Percentiles rank a stretch among this genome's conserved stretches.
phyloP scores from a whole-genome alignment of 495 filamentous ascomycete species.

The Penicillium arizonense region DNA sequence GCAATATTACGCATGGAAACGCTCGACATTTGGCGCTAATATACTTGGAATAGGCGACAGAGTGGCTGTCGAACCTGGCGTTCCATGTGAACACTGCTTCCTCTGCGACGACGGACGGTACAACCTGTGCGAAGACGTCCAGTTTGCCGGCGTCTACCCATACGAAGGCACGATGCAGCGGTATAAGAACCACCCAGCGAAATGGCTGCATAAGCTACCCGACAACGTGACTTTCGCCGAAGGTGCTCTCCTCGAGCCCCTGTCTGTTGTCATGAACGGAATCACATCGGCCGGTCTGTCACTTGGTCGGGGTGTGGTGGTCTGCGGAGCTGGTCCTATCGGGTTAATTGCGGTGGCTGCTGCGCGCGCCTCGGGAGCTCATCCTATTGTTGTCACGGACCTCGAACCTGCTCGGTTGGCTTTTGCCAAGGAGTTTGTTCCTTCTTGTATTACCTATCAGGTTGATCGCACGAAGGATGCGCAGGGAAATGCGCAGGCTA shows the following conservation, averaged over 20 bases:
- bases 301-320: slow-evolving; percentile 54
- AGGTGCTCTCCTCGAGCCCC: slow-evolving; percentile 73
- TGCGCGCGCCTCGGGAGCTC: slow-evolving; percentile 60
- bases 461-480: slow-evolving; percentile 44
- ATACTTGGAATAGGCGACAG: slow-evolving; percentile 52
- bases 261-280: slow-evolving; percentile 74
- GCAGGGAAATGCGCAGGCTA: slow-evolving; percentile 50
- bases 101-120: slow-evolving; percentile 66
- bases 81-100: slow-evolving; percentile 65
- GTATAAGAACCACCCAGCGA: slow-evolving; percentile 64
- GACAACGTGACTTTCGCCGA: slow-evolving; percentile 57
- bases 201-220: slow-evolving; percentile 60
- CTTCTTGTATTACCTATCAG: slow-evolving; percentile 51
- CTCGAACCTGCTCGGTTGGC: slow-evolving; percentile 52
- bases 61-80: slow-evolving; percentile 73
- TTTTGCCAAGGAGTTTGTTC: slow-evolving; percentile 60
- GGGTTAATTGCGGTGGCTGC: slow-evolving; percentile 63
- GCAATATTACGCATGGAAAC: too few species aligned
- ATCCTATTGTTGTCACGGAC: slow-evolving; percentile 64
- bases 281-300: slow-evolving; percentile 53
- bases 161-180: slow-evolving; percentile 56
- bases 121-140: slow-evolving; percentile 74
- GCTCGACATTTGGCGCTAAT: background rate
- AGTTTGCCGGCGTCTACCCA: slow-evolving; percentile 64
- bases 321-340: slow-evolving; percentile 77